Conservation (phyloP, 495 filamentous ascomycete species). For the Lasiosphaeris hirsuta region DNA sequence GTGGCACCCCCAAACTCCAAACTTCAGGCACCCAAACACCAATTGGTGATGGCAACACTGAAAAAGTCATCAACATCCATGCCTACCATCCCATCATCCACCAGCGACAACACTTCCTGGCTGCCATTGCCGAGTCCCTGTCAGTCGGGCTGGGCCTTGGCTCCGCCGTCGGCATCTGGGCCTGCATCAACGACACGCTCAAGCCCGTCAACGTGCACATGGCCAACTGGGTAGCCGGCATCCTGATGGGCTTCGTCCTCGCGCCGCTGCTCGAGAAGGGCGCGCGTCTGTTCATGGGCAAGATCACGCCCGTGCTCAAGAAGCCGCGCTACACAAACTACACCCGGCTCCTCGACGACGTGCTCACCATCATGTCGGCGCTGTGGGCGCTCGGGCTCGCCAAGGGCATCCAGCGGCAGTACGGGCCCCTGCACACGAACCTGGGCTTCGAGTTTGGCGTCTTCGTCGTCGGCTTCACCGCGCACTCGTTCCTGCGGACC, state of each 20-base stretch:
- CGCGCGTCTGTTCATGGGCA: neutral
- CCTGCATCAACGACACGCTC: neutral
- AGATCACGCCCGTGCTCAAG: neutral
- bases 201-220: neutral
- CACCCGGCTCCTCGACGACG: neutral
- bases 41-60: neutral
- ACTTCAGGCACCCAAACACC: neutral
- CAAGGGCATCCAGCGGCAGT: neutral
- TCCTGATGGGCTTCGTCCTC: constrained; percentile 8
- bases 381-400: neutral
- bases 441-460: neutral
- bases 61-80: neutral
- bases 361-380: constrained; percentile 3
- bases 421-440: neutral
- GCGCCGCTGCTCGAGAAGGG: neutral
- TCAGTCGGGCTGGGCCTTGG: constrained; percentile 3
- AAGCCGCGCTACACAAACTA: neutral
- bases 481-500: neutral
- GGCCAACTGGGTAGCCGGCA: neutral
- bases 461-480: neutral
- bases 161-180: constrained; percentile 6
- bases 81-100: neutral
- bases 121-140: neutral
- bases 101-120: neutral
- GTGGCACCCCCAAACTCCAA: neutral